These are phyloP conservation scores for Coffea eugenioides DNA, from an alignment of 257 asterid genomes.

Conservation along the genomic window DNA sequence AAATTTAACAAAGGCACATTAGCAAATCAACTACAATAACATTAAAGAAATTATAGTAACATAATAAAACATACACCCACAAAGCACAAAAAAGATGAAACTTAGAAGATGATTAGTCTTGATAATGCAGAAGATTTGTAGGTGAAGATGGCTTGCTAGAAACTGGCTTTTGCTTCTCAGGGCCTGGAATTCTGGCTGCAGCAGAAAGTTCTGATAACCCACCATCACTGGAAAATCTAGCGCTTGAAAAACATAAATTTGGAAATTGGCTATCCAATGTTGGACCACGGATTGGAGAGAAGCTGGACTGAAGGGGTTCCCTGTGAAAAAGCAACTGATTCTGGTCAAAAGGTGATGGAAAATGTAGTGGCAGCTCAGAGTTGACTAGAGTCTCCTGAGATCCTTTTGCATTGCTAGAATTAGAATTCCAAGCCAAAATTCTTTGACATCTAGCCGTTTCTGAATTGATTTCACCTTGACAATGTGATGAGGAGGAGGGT, in stretches of 20 bases:
- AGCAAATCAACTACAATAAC: not conserved
- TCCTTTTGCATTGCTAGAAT: slow-evolving; percentile 9
- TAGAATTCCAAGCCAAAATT: slow-evolving; percentile 6
- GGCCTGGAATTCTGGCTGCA: slow-evolving; percentile 24
- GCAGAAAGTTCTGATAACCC: slow-evolving; percentile 27
- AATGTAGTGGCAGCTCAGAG: slow-evolving; percentile 15
- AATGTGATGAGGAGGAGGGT: not conserved
- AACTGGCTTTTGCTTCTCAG: slow-evolving; percentile 11
- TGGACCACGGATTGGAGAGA: slow-evolving; percentile 19
- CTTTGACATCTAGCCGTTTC: slow-evolving; percentile 4
- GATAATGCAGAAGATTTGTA: slow-evolving; percentile 25
- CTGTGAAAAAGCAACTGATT: slow-evolving; percentile 25
- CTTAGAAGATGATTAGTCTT: slow-evolving; percentile 1
- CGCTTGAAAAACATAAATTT: slow-evolving; percentile 14
- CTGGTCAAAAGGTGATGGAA: slow-evolving; percentile 8
- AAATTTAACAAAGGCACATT: not conserved
- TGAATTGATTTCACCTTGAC: not conserved
- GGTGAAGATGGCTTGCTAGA: slow-evolving; percentile 26
- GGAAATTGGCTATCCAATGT: slow-evolving; percentile 25
- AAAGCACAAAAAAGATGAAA: not conserved
- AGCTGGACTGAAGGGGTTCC: slow-evolving; percentile 90
- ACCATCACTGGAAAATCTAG: slow-evolving; percentile 19
- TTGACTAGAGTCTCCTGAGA: slow-evolving; percentile 1
- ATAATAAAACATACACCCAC: not conserved
- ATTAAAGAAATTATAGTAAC: not conserved